These are phyloP conservation scores for Plenodomus biglobosus DNA, from an alignment of 2,329 filamentous ascomycete genomes.

Conservation along the genomic window DNA sequence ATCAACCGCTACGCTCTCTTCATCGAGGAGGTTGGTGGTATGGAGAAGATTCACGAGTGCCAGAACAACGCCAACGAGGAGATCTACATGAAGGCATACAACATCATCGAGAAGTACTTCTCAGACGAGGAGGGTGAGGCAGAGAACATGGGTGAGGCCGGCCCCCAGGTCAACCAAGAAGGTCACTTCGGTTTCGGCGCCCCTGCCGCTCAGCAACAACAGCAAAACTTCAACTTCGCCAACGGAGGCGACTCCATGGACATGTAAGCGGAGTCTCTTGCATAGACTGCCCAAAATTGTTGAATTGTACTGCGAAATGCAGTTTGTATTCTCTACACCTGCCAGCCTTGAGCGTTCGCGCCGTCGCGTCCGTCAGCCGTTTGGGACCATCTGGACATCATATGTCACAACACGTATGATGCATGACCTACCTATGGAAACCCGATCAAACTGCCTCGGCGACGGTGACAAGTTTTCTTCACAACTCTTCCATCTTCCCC, in stretches of 20 bases:
- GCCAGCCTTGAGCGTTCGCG: constrained; percentile 9
- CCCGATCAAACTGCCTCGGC: not conserved
- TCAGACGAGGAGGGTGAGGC: constrained; percentile 89
- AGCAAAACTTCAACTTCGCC: constrained; percentile 92
- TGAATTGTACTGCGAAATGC: constrained; percentile 9
- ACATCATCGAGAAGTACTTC: constrained; percentile 99
- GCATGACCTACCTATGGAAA: constrained; percentile 19
- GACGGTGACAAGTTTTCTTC: constrained; percentile 14
- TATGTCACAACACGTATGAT: constrained; percentile 19
- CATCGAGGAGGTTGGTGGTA: constrained; percentile 97
- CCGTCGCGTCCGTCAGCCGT: constrained; percentile 12
- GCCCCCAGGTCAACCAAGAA: constrained; percentile 69
- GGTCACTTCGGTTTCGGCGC: constrained; percentile 79
- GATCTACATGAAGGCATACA: constrained; percentile 99
- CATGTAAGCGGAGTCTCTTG: constrained; percentile 57
- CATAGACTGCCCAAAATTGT: constrained; percentile 8
- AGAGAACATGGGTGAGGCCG: constrained; percentile 77
- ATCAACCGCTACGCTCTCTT: constrained; percentile 98
- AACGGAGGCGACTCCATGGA: constrained; percentile 74
- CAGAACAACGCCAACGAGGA: constrained; percentile 99
- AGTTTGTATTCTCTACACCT: constrained; percentile 6
- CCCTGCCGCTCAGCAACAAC: constrained; percentile 58
- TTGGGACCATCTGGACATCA: constrained; percentile 18
- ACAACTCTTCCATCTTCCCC: constrained; percentile 25
- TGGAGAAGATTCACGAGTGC: constrained; percentile 99